Evolutionary conservation across 148 eudicot species (phyloP), one percentile per base, ranked within the genome.

Genomic region (Pouteria glomerata): DNA sequence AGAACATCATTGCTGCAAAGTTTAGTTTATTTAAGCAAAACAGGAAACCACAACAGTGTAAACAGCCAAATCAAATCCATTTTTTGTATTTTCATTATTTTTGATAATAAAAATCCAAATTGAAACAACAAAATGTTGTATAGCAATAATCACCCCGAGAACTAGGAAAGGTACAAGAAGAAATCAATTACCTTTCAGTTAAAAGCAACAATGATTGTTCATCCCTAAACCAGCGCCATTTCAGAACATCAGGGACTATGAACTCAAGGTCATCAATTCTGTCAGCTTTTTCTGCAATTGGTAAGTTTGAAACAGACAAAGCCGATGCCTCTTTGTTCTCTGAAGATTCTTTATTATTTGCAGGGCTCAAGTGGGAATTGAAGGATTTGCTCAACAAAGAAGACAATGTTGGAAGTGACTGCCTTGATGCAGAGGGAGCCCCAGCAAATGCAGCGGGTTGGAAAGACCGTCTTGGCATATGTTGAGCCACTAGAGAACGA

Each of bases 391-490:
- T 95, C 79, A 95, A 74, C 70, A 91, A 71, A 64, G 93, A 95
- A 72, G 98, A 95, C 77, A 95, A 68, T 21, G 97, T 77, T 24
- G 98, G 98, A 84, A 95, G 97, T 81, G 87, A 70, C 78, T 94
- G 98, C 78, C 91, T 91, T 73, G 97, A 85, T 24, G 88, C 84
- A 67, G 96, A 61, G 68, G 86, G 83, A 27, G 85, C 96, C 76
- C 93, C 98, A 77, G 96, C 84, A 79, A 95, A 91, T 47, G 88
- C 92, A 57, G 97, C 93, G 59, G 98, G 88, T 78, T 95, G 97
- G 67, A 91, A 88, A 51, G 93, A 89, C 68, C 89, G 86, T 68
- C 73, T 91, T 72, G 98, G 98, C 58, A 92, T 78, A 81, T 89
- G 82, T 79, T 88, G 97, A 50, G 88, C 89, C 74, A 95, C 96